phyloP scores from a whole-genome alignment of 495 filamentous ascomycete genomes.

The Glonium stellatum region DNA sequence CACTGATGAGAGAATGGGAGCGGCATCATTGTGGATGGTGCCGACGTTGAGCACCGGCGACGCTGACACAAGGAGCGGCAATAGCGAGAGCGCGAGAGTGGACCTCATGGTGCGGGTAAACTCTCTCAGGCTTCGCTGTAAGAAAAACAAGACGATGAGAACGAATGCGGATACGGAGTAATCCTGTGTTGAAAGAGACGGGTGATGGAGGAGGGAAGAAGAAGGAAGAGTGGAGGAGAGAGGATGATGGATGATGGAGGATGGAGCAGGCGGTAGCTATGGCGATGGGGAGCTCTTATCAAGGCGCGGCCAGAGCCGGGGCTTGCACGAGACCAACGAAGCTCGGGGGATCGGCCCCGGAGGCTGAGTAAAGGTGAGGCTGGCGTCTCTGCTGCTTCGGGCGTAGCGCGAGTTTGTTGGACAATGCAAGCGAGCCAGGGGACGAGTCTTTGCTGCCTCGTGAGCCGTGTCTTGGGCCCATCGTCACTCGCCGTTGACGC shows the following conservation, averaged over 20 bases:
- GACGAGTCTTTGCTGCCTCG: no score
- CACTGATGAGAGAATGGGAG: slow-evolving; percentile 77
- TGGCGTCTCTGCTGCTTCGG: no score
- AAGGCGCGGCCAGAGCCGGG: slow-evolving; percentile 3
- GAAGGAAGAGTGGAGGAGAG: slow-evolving; percentile 7
- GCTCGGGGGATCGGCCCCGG: no score
- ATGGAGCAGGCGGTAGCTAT: slow-evolving; percentile 8
- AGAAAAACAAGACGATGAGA: slow-evolving; percentile 25
- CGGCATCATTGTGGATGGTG: slow-evolving; percentile 77
- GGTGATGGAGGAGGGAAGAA: slow-evolving; percentile 3
- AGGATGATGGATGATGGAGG: neutral
- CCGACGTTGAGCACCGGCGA: slow-evolving; percentile 67
- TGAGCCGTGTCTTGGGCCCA: no score
- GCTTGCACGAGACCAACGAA: no score
- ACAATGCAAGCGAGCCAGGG: no score
- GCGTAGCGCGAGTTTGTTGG: no score
- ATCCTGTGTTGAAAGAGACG: slow-evolving; percentile 1
- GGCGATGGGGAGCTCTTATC: slow-evolving; percentile 18
- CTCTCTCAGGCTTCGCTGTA: slow-evolving; percentile 10
- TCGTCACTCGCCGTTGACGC: no score
- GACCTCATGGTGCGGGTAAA: slow-evolving; percentile 61
- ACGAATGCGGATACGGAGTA: neutral
- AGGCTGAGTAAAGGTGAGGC: no score
- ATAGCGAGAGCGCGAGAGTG: slow-evolving; percentile 55
- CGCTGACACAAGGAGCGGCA: slow-evolving; percentile 62